These are phyloP conservation scores for Calonectria ilicicola DNA, from an alignment of 2,329 filamentous ascomycete species.

Conservation along the genomic window DNA sequence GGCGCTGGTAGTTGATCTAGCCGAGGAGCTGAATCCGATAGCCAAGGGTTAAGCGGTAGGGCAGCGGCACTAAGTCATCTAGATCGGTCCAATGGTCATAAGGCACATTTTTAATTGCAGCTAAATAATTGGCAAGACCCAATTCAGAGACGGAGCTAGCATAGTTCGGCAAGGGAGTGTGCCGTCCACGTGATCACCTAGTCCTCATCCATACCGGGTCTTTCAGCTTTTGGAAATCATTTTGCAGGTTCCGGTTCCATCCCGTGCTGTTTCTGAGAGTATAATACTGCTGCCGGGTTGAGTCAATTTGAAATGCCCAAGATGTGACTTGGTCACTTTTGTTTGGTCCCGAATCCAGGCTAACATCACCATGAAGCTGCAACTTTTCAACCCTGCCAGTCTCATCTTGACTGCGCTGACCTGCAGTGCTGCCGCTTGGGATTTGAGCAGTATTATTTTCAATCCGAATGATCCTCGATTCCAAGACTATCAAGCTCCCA, in stretches of 20 bases:
- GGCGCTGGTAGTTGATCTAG: background rate
- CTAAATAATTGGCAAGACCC: background rate
- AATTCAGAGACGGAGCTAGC: background rate
- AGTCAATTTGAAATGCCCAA: background rate
- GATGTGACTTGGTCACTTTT: background rate
- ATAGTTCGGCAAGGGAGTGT: background rate
- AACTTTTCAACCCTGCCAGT: background rate
- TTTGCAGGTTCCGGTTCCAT: background rate
- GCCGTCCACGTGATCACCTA: background rate
- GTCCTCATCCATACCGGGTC: background rate
- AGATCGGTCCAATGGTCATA: background rate
- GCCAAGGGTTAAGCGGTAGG: background rate
- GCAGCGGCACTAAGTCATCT: background rate
- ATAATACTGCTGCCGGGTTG: background rate
- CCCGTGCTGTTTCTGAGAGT: background rate
- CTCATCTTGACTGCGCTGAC: background rate
- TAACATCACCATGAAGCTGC: background rate
- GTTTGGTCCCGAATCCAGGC: background rate
- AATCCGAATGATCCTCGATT: background rate
- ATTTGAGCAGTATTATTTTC: background rate
- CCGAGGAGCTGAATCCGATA: background rate
- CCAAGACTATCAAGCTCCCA: background rate
- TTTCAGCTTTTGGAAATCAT: background rate
- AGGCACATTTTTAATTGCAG: background rate
- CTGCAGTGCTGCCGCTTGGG: background rate